Conservation (phyloP, 1,284 basidiomycete species). For the Xerocomus cyaneibrunnescens region DNA sequence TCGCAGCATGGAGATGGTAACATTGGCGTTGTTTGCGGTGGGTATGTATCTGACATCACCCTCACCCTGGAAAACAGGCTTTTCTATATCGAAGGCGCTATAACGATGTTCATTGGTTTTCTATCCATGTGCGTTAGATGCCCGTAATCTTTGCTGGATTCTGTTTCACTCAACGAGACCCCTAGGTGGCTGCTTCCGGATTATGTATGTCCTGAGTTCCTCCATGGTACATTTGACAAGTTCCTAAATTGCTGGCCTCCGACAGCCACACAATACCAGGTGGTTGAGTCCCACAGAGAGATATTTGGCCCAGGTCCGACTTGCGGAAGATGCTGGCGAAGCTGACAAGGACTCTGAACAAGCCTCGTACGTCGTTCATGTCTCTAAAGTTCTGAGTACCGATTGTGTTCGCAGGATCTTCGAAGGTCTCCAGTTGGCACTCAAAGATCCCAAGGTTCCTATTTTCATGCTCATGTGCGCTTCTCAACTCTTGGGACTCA, state of each 20-base stretch:
- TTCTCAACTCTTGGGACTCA: too few species aligned
- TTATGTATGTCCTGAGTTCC: not conserved
- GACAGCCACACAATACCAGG: not conserved
- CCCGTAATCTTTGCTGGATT: too few species aligned
- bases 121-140: not conserved
- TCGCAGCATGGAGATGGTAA: conserved; percentile 1
- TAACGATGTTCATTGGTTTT: not conserved
- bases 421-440: not conserved
- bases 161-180: not conserved
- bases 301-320: not conserved
- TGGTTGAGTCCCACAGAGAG: not conserved
- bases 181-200: not conserved
- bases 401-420: not conserved
- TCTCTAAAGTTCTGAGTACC: not conserved
- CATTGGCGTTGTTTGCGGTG: not conserved
- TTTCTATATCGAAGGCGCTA: not conserved
- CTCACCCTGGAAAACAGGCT: not conserved
- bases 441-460: conserved; percentile 42
- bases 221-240: not conserved
- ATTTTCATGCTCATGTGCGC: too few species aligned
- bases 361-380: not conserved
- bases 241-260: not conserved
- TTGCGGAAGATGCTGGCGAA: not conserved
- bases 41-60: not conserved
- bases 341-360: not conserved